Evolutionary conservation across 148 eudicot species (phyloP).

Genomic region (Diospyros kaki): DNA sequence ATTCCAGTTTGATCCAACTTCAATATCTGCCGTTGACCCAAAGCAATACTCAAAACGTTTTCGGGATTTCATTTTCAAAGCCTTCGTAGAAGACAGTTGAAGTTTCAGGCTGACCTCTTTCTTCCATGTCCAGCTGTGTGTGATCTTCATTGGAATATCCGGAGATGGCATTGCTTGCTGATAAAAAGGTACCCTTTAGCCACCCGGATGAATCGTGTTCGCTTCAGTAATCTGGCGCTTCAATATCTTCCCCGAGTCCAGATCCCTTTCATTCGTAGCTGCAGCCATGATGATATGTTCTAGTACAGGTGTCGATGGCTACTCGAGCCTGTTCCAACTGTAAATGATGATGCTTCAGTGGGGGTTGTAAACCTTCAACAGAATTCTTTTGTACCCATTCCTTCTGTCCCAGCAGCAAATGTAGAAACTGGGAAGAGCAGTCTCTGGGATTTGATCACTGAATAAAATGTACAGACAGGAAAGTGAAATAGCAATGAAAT

Average conservation of each 20-base stretch:
- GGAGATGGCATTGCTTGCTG: not conserved
- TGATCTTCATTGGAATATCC: not conserved
- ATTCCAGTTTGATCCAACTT: slow-evolving; percentile 58
- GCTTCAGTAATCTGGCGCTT: not conserved
- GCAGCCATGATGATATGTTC: slow-evolving; percentile 13
- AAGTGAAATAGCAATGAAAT: slow-evolving; percentile 15
- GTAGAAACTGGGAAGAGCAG: not conserved
- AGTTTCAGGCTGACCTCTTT: not conserved
- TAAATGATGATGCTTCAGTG: slow-evolving; percentile 24
- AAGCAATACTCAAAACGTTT: slow-evolving; percentile 65
- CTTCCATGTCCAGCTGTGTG: not conserved
- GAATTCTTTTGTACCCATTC: slow-evolving; percentile 21
- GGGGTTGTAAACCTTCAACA: slow-evolving; percentile 15
- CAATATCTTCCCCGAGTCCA: not conserved
- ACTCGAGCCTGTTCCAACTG: slow-evolving; percentile 27
- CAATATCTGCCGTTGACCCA: slow-evolving; percentile 79
- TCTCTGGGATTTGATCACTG: slow-evolving; percentile 19
- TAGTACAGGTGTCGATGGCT: slow-evolving; percentile 31
- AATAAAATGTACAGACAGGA: slow-evolving; percentile 30
- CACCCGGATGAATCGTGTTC: not conserved
- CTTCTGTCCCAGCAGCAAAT: slow-evolving; percentile 15
- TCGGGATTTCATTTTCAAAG: slow-evolving; percentile 59
- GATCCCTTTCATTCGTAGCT: slow-evolving; percentile 14
- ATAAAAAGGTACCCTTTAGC: not conserved
- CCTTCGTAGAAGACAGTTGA: slow-evolving; percentile 55